Percentiles rank a stretch among this genome's conserved stretches.
These are phyloP conservation scores for Xylaria sp. DNA, from an alignment of 2,329 filamentous ascomycete species.

Conservation along the genomic window DNA sequence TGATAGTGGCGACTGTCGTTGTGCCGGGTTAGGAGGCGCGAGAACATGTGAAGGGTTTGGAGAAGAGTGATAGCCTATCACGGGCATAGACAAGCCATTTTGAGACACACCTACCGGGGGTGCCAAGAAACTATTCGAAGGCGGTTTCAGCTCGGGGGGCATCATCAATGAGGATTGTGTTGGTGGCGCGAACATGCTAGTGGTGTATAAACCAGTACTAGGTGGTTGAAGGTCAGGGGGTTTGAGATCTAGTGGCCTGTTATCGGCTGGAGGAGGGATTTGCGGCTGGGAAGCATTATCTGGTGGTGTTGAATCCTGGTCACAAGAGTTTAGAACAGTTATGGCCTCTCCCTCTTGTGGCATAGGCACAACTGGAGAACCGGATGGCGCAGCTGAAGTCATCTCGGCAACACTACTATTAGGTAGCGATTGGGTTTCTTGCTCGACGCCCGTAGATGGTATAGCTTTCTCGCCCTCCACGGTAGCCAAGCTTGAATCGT, in stretches of 20 bases:
- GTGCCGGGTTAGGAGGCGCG: constrained; percentile 57
- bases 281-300: constrained; percentile 33
- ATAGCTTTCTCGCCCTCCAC: constrained; percentile 4
- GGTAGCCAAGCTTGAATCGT: neutral
- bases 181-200: constrained; percentile 49
- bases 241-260: constrained; percentile 42
- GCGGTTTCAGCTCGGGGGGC: constrained; percentile 45
- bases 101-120: constrained; percentile 46
- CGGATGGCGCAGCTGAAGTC: constrained; percentile 3
- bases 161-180: constrained; percentile 45
- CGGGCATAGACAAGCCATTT: constrained; percentile 49
- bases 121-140: constrained; percentile 47
- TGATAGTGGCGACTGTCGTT: constrained; percentile 51
- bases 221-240: constrained; percentile 44
- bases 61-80: constrained; percentile 50
- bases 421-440: constrained; percentile 18
- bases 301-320: constrained; percentile 3
- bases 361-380: constrained; percentile 10
- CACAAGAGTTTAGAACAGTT: neutral
- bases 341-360: constrained; percentile 6
- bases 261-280: constrained; percentile 35
- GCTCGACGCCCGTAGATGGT: constrained; percentile 4
- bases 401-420: constrained; percentile 5
- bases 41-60: constrained; percentile 52
- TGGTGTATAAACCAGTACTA: constrained; percentile 43